phyloP scores from a whole-genome alignment of 495 filamentous ascomycete species.

The Pyrenula aspistea region DNA sequence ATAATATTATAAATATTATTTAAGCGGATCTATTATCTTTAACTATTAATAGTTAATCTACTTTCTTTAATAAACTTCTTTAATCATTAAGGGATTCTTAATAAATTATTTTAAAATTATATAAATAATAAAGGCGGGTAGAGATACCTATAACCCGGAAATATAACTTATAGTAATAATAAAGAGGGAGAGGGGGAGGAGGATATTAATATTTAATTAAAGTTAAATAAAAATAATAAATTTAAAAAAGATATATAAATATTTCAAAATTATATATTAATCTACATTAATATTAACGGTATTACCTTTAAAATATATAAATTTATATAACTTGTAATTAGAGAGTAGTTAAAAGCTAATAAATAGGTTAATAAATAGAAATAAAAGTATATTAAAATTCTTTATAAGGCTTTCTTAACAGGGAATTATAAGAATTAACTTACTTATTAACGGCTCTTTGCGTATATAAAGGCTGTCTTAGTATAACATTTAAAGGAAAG shows the following conservation, averaged over 20 bases:
- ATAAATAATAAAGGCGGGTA: not conserved
- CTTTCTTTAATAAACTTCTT: constrained; percentile 22
- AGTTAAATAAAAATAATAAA: constrained; percentile 1
- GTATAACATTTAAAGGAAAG: constrained; percentile 3
- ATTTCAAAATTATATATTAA: constrained; percentile 17
- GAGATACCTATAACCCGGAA: not conserved
- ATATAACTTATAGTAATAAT: not conserved
- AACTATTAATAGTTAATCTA: constrained; percentile 12
- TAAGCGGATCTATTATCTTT: constrained; percentile 20
- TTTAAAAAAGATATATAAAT: constrained; percentile 11
- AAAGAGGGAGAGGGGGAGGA: constrained; percentile 11
- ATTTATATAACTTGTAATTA: constrained; percentile 33
- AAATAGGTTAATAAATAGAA: constrained; percentile 25
- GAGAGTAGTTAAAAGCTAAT: constrained; percentile 26
- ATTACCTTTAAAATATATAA: constrained; percentile 30
- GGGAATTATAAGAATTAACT: constrained; percentile 17
- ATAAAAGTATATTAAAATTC: constrained; percentile 21
- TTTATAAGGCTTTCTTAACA: constrained; percentile 24
- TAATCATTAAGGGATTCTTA: constrained; percentile 17
- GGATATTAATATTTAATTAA: constrained; percentile 17
- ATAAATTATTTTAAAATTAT: constrained; percentile 8
- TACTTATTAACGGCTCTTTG: constrained; percentile 15
- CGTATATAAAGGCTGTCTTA: constrained; percentile 12
- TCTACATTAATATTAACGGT: constrained; percentile 8
- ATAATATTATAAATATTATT: constrained; percentile 38